Percentiles rank a stretch among this genome's conserved stretches.
Evolutionary conservation across 805 yeast genomes (phyloP).

Genomic region (Candida railenensis): DNA sequence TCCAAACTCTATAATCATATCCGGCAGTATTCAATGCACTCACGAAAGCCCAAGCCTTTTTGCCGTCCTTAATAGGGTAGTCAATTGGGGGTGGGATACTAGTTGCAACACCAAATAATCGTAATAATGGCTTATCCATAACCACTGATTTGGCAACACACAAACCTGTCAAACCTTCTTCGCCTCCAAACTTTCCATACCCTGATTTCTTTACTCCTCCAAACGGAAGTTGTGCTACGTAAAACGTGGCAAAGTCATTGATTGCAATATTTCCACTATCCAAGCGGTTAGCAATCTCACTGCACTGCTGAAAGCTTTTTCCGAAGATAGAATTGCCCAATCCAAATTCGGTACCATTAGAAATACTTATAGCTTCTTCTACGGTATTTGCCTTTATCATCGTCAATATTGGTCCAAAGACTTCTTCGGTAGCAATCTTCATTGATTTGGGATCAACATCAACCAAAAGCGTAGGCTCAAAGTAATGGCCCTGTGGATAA

Average conservation of each 20-base stretch:
- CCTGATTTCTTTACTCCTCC: constrained; percentile 95
- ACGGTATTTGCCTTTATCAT: constrained; percentile 69
- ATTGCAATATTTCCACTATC: constrained; percentile 92
- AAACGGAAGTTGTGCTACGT: constrained; percentile 94
- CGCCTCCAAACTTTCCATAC: constrained; percentile 97
- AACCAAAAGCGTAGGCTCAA: constrained; percentile 82
- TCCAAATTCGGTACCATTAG: constrained; percentile 86
- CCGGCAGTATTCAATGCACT: constrained; percentile 80
- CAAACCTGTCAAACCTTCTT: constrained; percentile 89
- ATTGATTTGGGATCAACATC: constrained; percentile 70
- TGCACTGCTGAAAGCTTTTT: constrained; percentile 52
- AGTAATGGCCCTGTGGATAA: constrained; percentile 94
- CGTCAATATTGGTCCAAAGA: constrained; percentile 89
- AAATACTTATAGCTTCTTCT: constrained; percentile 69
- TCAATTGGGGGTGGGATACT: constrained; percentile 86
- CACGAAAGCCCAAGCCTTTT: constrained; percentile 88
- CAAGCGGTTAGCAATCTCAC: constrained; percentile 60
- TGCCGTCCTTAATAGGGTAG: constrained; percentile 81
- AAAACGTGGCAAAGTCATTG: constrained; percentile 95
- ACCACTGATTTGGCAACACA: constrained; percentile 87
- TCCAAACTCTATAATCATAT: constrained; percentile 75
- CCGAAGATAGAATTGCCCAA: constrained; percentile 93
- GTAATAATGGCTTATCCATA: constrained; percentile 73
- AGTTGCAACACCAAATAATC: constrained; percentile 58
- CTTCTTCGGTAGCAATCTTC: constrained; percentile 85